Conservation (phyloP, 1,139 yeast genomes). For the Eremothecium coryli region DNA sequence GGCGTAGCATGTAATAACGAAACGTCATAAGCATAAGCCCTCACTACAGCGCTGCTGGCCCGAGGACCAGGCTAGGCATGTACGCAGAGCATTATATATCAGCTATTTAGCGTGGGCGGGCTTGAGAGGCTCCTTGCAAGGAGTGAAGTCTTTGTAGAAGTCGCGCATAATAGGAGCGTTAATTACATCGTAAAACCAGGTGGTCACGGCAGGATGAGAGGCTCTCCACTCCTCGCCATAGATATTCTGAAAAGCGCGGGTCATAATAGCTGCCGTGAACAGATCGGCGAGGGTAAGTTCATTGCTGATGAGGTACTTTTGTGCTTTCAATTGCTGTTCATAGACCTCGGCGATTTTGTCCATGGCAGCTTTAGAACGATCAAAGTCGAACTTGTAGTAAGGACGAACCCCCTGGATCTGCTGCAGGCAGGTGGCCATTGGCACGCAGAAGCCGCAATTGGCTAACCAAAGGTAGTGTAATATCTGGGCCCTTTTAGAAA, state of each 20-base stretch:
- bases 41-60: too few species aligned
- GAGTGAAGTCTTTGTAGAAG: conserved; percentile 35
- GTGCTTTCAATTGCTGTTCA: conserved; percentile 54
- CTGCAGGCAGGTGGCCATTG: conserved; percentile 33
- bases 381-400: conserved; percentile 69
- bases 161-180: conserved; percentile 47
- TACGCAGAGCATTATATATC: too few species aligned
- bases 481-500: conserved; percentile 53
- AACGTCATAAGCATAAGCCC: too few species aligned
- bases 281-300: conserved; percentile 73
- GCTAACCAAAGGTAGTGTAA: conserved; percentile 76
- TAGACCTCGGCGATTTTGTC: conserved; percentile 36
- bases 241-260: conserved; percentile 57
- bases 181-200: conserved; percentile 79
- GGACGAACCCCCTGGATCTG: conserved; percentile 44
- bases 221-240: conserved; percentile 75
- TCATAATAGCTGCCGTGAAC: conserved; percentile 44
- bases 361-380: conserved; percentile 37
- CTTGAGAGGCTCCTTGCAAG: too few species aligned
- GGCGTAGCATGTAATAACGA: too few species aligned
- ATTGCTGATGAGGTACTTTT: conserved; percentile 83
- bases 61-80: too few species aligned
- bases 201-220: conserved; percentile 60
- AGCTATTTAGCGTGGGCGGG: too few species aligned
- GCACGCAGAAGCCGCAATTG: conserved; percentile 56